phyloP scores from a whole-genome alignment of 345 rosid species.

The Dipteronia sinensis region DNA sequence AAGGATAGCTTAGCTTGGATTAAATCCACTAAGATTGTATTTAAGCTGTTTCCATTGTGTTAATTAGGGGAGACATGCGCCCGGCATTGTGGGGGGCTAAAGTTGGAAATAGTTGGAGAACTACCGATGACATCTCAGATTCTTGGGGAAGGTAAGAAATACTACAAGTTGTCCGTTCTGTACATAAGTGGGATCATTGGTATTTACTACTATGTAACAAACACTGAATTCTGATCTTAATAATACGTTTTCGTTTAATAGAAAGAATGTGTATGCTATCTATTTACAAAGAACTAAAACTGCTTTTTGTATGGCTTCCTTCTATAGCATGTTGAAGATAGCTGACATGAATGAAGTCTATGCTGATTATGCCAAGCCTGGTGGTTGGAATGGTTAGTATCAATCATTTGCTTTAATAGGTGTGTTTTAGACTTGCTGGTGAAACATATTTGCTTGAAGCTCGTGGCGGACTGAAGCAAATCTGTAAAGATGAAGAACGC shows the following conservation, averaged over 20 bases:
- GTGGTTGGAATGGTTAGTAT: constrained; percentile 34
- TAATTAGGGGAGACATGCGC: constrained; percentile 23
- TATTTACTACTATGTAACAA: neutral
- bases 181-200: neutral
- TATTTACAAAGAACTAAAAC: neutral
- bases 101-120: constrained; percentile 31
- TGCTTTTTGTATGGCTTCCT: neutral
- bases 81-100: constrained; percentile 29
- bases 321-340: constrained; percentile 14
- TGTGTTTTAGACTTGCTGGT: too few relatives aligned
- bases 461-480: too few relatives aligned
- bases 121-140: constrained; percentile 29
- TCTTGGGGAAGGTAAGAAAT: constrained; percentile 22
- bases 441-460: too few relatives aligned
- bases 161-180: neutral
- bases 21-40: neutral
- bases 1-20: neutral
- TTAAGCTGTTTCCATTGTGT: neutral
- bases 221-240: too few relatives aligned
- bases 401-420: neutral
- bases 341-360: constrained; percentile 29
- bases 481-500: too few relatives aligned
- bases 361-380: constrained; percentile 27
- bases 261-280: too few relatives aligned
- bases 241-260: too few relatives aligned